Conservation (phyloP, 2,329 filamentous ascomycete genomes). For the Colletotrichum destructivum region DNA sequence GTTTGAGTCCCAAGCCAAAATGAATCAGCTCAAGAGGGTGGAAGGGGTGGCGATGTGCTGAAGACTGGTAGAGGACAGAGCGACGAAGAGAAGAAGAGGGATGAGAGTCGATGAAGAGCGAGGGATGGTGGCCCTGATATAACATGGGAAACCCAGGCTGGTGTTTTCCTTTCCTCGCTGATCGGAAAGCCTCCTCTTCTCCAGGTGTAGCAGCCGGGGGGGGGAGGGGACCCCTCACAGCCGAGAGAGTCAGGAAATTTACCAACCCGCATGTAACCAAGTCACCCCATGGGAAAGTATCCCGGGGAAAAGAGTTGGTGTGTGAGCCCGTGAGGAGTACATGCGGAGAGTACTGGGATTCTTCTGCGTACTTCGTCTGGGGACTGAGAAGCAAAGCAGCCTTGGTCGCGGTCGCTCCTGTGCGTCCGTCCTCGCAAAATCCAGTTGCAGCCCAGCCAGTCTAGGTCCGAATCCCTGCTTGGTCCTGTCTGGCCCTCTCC, state of each 20-base stretch:
- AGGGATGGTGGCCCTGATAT: conserved; percentile 35
- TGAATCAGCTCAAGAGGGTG: neutral
- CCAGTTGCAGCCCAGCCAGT: conserved; percentile 2
- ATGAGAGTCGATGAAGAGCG: neutral
- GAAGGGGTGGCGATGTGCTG: neutral
- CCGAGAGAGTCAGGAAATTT: conserved; percentile 18
- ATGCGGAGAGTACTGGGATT: neutral
- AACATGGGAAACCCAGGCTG: conserved; percentile 25
- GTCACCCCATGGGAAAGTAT: conserved; percentile 7
- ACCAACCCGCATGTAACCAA: conserved; percentile 21
- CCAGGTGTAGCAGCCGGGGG: conserved; percentile 24
- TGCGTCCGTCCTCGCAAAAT: conserved; percentile 8
- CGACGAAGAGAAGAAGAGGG: conserved; percentile 26
- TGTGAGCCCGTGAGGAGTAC: conserved; percentile 22
- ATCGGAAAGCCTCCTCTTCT: conserved; percentile 18
- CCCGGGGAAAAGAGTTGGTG: neutral
- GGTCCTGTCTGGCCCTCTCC: conserved; percentile 16
- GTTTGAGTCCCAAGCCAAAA: conserved; percentile 28
- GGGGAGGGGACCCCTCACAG: conserved; percentile 27
- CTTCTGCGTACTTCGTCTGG: conserved; percentile 19
- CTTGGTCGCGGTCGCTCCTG: conserved; percentile 35
- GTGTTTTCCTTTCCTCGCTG: conserved; percentile 25
- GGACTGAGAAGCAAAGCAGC: neutral
- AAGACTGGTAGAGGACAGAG: conserved; percentile 1
- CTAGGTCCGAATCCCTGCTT: conserved; percentile 6